phyloP scores from a whole-genome alignment of 192 early-diverging fungal genomes.

The Phlyctochytrium arcticum region DNA sequence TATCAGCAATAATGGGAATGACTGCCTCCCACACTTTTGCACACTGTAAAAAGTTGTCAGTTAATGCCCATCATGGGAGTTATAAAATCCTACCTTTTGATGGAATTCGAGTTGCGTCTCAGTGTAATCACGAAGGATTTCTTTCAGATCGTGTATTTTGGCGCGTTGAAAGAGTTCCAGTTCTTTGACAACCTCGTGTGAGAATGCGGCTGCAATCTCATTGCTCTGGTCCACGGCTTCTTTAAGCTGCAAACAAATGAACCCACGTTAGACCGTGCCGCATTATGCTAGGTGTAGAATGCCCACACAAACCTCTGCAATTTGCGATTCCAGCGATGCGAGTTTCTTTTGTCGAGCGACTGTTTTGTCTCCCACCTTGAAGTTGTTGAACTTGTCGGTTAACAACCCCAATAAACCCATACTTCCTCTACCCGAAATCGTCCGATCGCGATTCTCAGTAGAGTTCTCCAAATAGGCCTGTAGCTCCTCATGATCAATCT shows the following conservation, averaged over 20 bases:
- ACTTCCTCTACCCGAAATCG: conserved; percentile 59
- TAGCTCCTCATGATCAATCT: conserved; percentile 91
- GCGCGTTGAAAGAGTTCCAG: conserved; percentile 75
- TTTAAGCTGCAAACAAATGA: conserved; percentile 57
- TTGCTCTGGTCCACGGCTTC: conserved; percentile 75
- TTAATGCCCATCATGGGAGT: neutral
- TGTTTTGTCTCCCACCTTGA: conserved; percentile 83
- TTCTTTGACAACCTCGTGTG: conserved; percentile 75
- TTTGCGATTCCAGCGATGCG: conserved; percentile 64
- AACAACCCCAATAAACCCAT: conserved; percentile 70
- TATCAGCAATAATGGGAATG: conserved; percentile 72
- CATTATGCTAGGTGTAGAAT: neutral
- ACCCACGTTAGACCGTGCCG: neutral
- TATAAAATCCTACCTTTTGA: conserved; percentile 54
- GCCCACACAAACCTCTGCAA: conserved; percentile 54
- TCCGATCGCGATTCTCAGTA: conserved; percentile 65
- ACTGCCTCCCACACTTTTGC: conserved; percentile 77
- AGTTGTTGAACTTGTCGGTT: conserved; percentile 82
- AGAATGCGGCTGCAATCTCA: conserved; percentile 67
- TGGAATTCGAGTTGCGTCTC: conserved; percentile 82
- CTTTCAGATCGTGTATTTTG: conserved; percentile 80
- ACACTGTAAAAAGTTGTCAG: conserved; percentile 35
- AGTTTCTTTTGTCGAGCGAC: conserved; percentile 76
- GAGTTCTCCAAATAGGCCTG: conserved; percentile 71
- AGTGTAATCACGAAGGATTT: conserved; percentile 67